phyloP scores from a whole-genome alignment of 345 rosid genomes.

The Turritis glabra region DNA sequence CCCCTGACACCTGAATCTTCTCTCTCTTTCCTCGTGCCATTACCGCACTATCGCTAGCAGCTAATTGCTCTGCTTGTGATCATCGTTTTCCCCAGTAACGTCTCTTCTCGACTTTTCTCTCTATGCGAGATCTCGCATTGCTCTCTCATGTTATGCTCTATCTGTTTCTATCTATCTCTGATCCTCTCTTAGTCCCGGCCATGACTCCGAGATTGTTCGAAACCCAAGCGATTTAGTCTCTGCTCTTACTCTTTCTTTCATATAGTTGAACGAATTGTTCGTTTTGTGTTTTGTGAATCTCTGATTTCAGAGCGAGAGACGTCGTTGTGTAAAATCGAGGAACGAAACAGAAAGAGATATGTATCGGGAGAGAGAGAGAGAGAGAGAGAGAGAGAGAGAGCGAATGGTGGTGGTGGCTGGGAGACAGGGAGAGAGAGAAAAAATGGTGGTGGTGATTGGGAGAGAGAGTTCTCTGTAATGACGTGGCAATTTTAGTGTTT shows the following conservation, averaged over 20 bases:
- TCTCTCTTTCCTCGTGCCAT: conserved; percentile 29
- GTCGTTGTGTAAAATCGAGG: conserved; percentile 1
- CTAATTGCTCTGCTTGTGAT: conserved; percentile 31
- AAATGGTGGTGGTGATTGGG: too few species aligned
- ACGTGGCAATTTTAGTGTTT: too few species aligned
- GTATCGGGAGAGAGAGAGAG: not conserved
- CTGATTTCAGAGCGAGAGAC: not conserved
- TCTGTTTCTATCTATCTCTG: not conserved
- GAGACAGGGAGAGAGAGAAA: too few species aligned
- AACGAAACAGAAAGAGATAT: not conserved
- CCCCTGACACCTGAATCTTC: conserved; percentile 30
- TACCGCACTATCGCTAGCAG: conserved; percentile 24
- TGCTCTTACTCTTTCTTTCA: not conserved
- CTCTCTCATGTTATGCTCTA: not conserved
- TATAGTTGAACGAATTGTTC: not conserved
- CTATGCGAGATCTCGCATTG: conserved; percentile 33
- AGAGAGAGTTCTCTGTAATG: too few species aligned
- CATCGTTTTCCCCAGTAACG: conserved; percentile 30
- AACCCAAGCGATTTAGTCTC: conserved; percentile 26
- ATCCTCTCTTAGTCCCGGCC: too few species aligned
- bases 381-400: too few species aligned
- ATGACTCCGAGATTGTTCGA: not conserved
- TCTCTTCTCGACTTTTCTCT: conserved; percentile 16
- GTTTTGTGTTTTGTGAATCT: not conserved
- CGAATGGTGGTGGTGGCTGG: too few species aligned